Percentiles rank a stretch among this genome's conserved stretches.
Evolutionary conservation across 2,329 filamentous ascomycete species (phyloP).

Genomic region (Beauveria australis): DNA sequence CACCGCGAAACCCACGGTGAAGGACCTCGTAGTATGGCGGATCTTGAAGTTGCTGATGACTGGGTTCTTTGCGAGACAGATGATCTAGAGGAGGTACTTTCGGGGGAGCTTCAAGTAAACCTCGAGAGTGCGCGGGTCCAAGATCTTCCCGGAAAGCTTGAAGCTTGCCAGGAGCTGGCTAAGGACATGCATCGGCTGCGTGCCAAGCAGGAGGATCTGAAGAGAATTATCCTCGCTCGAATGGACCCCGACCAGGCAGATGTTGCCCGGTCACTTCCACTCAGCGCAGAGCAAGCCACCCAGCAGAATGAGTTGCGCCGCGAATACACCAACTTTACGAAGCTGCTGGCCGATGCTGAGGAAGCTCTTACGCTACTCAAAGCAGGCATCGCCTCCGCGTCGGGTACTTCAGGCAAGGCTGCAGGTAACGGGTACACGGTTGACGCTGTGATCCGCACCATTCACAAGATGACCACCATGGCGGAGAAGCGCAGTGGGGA

Average conservation of each 20-base stretch:
- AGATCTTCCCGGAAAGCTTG: conserved; percentile 60
- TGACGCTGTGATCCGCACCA: conserved; percentile 85
- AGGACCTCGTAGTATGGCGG: conserved; percentile 49
- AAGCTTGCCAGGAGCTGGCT: conserved; percentile 57
- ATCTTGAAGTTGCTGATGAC: conserved; percentile 59
- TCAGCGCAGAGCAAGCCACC: conserved; percentile 75
- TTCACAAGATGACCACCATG: conserved; percentile 86
- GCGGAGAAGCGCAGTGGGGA: conserved; percentile 86
- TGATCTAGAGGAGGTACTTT: conserved; percentile 57
- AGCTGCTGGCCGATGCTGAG: conserved; percentile 68
- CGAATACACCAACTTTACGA: conserved; percentile 66
- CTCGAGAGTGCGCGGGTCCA: conserved; percentile 62
- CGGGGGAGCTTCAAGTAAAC: conserved; percentile 52
- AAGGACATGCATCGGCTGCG: conserved; percentile 65
- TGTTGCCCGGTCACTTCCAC: conserved; percentile 58
- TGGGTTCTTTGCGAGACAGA: conserved; percentile 73
- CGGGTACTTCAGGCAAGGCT: conserved; percentile 38
- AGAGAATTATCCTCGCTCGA: conserved; percentile 62
- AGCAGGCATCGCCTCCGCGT: conserved; percentile 60
- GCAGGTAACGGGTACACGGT: conserved; percentile 64
- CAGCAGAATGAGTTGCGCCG: conserved; percentile 78
- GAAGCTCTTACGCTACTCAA: conserved; percentile 71
- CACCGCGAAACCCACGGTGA: conserved; percentile 50
- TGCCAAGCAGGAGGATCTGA: conserved; percentile 69
- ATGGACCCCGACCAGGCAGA: conserved; percentile 60